Evolutionary conservation across 768 basidiomycete genomes (phyloP), one percentile per base, ranked within the genome.

Genomic region (Mycena epipterygia): DNA sequence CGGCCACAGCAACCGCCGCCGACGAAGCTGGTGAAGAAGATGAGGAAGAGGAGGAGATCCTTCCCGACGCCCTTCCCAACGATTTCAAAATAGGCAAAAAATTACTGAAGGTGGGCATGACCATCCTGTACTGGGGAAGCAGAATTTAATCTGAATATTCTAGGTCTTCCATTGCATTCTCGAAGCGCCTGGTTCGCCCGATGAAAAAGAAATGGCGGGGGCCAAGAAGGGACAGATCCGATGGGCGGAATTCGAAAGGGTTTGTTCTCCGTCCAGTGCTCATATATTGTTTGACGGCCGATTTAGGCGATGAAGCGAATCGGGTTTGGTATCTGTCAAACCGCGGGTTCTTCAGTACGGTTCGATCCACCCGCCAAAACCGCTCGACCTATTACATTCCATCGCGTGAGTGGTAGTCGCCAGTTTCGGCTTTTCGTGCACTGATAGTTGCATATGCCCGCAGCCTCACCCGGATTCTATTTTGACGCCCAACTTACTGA

Each of bases 391-490:
- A 74, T 74, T 39, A 74, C 64, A 7, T 74, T 74, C 51, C 73
- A 74, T 58, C 73, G 73, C 21, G 72, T 70, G 41, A 49, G 71
- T 55, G 11, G 6, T 52, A 8, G 42, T n/a, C n/a, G n/a, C n/a
- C 16, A 25, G 13, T 37, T 21, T 29, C 23, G 19, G 27, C 23
- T 53, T 32, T 21, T 64, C 35, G 21, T 41, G 27, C 25, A 5
- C 8, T 48, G 7, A 23, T 33, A 3, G 9, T 57, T 30, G 16
- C 19, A n/a, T 30, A 2, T 23, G 32, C 3, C 30, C 14, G n/a
- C 35, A 73, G 68, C 73, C 73, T 48, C 73, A 74, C 63, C 73
- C 73, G 17, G 73, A 74, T 51, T 67, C 73, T 5, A 48, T 63
- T 6, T 64, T 74, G 48, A 71, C 49, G 23, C 73, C 70, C 0